phyloP scores from a whole-genome alignment of 2,329 filamentous ascomycete genomes.

The Nigrospora oryzae region DNA sequence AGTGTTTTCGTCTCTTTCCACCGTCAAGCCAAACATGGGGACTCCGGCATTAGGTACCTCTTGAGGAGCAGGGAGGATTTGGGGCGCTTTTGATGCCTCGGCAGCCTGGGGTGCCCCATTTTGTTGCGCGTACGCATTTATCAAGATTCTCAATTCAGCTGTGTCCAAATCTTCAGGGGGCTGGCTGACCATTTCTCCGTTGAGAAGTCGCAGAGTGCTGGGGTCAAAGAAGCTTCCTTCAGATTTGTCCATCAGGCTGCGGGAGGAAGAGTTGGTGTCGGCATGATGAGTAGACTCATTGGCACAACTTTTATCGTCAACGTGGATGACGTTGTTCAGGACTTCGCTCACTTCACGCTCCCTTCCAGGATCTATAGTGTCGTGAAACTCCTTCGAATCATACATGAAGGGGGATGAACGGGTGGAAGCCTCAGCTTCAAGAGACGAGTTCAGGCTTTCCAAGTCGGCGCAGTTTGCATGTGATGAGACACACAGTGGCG shows the following conservation, averaged over 20 bases:
- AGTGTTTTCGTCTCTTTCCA: neutral
- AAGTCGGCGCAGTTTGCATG: neutral
- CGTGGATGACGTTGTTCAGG: constrained; percentile 21
- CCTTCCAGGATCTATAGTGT: constrained; percentile 26
- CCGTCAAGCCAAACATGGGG: neutral
- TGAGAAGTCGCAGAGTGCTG: neutral
- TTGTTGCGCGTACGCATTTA: neutral
- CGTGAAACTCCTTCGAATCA: constrained; percentile 28
- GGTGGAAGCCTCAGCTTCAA: constrained; percentile 13
- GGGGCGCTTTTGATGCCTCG: neutral
- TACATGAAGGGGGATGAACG: constrained; percentile 36
- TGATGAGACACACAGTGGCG: constrained; percentile 8
- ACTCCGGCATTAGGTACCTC: too few relatives aligned
- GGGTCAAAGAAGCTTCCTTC: constrained; percentile 5
- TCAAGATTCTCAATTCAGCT: neutral
- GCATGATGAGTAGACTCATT: neutral
- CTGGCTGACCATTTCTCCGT: neutral
- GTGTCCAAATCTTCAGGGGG: neutral
- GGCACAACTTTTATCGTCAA: constrained; percentile 9
- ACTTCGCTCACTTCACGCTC: constrained; percentile 35
- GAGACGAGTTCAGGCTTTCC: constrained; percentile 8
- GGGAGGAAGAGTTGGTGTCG: neutral
- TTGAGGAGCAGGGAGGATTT: too few relatives aligned
- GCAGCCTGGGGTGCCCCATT: neutral
- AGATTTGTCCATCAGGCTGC: neutral